Evolutionary conservation across 176 grass and related monocot species (phyloP).

Genomic region (Elymus sibiricus): DNA sequence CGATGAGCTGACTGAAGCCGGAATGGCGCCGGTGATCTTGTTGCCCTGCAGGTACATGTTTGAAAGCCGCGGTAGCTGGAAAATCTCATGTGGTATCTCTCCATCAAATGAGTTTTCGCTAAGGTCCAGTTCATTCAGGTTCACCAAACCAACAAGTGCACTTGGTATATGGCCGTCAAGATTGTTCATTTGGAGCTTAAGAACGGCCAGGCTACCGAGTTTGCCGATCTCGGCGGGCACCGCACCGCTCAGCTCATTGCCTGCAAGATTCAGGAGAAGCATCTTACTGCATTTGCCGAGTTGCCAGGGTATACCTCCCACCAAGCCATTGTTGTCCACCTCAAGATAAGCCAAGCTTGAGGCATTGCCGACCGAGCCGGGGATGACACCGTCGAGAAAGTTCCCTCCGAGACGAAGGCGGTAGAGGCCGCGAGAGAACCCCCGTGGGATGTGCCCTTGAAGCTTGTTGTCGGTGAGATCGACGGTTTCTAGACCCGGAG

Average conservation of each 20-base stretch:
- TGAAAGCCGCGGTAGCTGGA: not conserved
- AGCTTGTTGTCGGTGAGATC: slow-evolving; percentile 42
- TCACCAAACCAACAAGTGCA: slow-evolving; percentile 18
- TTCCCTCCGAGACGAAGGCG: not conserved
- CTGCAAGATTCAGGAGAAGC: slow-evolving; percentile 38
- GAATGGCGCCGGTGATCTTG: slow-evolving; percentile 42
- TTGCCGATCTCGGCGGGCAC: slow-evolving; percentile 28
- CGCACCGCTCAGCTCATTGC: slow-evolving; percentile 27
- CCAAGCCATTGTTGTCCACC: slow-evolving; percentile 31
- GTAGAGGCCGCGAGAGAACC: not conserved
- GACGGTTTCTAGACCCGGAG: not conserved
- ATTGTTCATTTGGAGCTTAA: slow-evolving; percentile 39
- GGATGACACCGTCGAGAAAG: slow-evolving; percentile 38
- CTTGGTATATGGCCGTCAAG: slow-evolving; percentile 32
- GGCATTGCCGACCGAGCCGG: slow-evolving; percentile 28
- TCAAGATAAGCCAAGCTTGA: slow-evolving; percentile 37
- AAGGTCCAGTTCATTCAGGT: slow-evolving; percentile 36
- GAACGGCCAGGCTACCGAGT: slow-evolving; percentile 26
- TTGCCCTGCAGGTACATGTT: slow-evolving; percentile 9
- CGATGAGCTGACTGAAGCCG: slow-evolving; percentile 7
- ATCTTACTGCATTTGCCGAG: slow-evolving; percentile 37
- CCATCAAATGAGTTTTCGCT: slow-evolving; percentile 44
- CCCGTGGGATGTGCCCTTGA: not conserved
- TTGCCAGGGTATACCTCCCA: slow-evolving; percentile 17
- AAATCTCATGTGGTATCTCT: slow-evolving; percentile 17